Conservation (phyloP, 768 basidiomycete species). For the Pleurotus tuber-regium region DNA sequence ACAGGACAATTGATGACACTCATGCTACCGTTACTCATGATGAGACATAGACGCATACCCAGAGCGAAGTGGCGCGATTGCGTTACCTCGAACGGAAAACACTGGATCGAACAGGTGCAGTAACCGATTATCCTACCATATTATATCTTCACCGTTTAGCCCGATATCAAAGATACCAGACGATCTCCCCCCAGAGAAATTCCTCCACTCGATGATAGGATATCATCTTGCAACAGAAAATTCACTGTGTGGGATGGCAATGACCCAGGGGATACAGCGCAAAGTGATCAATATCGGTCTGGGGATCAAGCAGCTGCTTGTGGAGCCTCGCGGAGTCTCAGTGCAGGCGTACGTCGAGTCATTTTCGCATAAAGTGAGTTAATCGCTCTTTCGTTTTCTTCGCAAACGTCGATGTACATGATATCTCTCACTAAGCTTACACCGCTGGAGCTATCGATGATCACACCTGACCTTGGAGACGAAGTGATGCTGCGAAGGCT, state of each 20-base stretch:
- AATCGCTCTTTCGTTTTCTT: background rate
- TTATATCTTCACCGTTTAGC: conserved; percentile 2
- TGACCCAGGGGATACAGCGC: conserved; percentile 74
- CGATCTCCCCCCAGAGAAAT: conserved; percentile 61
- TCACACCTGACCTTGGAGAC: conserved; percentile 51
- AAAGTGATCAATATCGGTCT: conserved; percentile 82
- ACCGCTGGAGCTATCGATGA: conserved; percentile 48
- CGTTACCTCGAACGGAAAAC: conserved; percentile 60
- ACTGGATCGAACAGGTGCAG: conserved; percentile 77
- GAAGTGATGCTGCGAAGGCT: conserved; percentile 70
- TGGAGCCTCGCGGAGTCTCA: conserved; percentile 58
- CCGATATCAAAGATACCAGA: conserved; percentile 42
- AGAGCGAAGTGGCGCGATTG: conserved; percentile 72
- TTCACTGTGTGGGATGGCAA: conserved; percentile 79
- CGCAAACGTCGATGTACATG: background rate
- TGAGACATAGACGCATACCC: conserved; percentile 79
- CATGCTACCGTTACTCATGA: conserved; percentile 81
- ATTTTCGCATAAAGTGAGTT: conserved; percentile 67
- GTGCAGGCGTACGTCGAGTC: conserved; percentile 70
- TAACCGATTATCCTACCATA: conserved; percentile 2
- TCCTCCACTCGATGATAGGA: conserved; percentile 73
- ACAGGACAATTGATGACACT: conserved; percentile 73
- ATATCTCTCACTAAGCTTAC: conserved; percentile 23
- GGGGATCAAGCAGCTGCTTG: conserved; percentile 67
- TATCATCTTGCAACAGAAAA: conserved; percentile 70